phyloP scores from a whole-genome alignment of 2,329 filamentous ascomycete species.

The Hypoxylon sp. region DNA sequence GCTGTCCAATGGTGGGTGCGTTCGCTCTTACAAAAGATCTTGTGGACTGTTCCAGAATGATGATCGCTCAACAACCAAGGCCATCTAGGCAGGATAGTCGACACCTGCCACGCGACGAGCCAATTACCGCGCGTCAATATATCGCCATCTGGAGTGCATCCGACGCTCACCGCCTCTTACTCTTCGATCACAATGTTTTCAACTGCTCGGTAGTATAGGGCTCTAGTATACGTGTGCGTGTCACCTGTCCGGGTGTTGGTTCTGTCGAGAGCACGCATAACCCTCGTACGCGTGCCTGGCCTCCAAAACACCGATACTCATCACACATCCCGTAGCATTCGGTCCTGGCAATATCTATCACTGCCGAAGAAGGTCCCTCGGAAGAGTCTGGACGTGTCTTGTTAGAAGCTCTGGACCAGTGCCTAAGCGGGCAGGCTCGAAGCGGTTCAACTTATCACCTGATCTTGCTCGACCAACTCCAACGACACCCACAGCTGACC shows the following conservation, averaged over 20 bases:
- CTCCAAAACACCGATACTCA: neutral
- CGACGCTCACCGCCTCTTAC: slow-evolving; percentile 1
- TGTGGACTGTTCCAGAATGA: slow-evolving; percentile 26
- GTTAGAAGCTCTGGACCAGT: neutral
- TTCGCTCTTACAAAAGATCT: slow-evolving; percentile 6
- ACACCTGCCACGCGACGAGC: slow-evolving; percentile 10
- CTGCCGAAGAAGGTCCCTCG: neutral
- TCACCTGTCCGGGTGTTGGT: neutral
- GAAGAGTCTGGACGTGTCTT: neutral
- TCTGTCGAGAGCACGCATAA: neutral
- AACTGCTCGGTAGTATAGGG: neutral
- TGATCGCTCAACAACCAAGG: neutral
- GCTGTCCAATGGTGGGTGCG: slow-evolving; percentile 2
- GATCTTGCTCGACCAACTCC: neutral
- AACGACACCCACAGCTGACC: neutral
- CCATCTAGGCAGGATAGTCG: slow-evolving; percentile 5
- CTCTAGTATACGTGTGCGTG: neutral
- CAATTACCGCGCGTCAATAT: slow-evolving; percentile 2
- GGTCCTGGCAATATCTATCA: neutral
- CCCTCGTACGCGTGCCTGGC: neutral
- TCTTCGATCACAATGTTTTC: neutral
- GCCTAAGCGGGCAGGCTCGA: neutral
- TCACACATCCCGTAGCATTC: neutral
- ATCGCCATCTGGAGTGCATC: neutral
- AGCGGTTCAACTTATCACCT: neutral